Percentiles rank a stretch among this genome's conserved stretches.
Evolutionary conservation across 495 filamentous ascomycete species (phyloP).

Genomic region (Talaromyces borbonicus): DNA sequence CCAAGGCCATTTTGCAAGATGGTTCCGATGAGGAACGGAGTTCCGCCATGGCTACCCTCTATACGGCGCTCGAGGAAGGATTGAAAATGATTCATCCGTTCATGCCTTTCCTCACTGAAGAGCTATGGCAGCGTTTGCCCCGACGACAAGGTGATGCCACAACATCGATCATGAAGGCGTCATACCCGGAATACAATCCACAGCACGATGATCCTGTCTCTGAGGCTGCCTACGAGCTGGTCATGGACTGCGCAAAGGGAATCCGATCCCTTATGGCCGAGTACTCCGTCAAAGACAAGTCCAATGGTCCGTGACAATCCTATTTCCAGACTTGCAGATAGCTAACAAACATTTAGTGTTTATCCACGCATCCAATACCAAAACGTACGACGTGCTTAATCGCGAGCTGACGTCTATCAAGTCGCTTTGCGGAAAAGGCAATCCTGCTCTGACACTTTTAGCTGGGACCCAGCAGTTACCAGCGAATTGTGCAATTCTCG

Average conservation of each 20-base stretch:
- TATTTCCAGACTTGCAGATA: no score
- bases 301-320: no score
- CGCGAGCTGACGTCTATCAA: no score
- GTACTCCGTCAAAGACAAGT: slow-evolving; percentile 49
- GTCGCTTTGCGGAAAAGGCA: no score
- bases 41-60: slow-evolving; percentile 52
- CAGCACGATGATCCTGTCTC: slow-evolving; percentile 48
- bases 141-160: slow-evolving; percentile 51
- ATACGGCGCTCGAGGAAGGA: slow-evolving; percentile 60
- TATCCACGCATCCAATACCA: no score
- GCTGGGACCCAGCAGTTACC: no score
- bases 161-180: slow-evolving; percentile 56
- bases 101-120: slow-evolving; percentile 72
- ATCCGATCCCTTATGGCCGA: slow-evolving; percentile 49
- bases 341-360: no score
- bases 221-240: slow-evolving; percentile 56
- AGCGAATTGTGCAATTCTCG: no score
- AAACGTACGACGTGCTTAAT: no score
- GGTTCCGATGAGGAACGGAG: slow-evolving; percentile 42
- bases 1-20: no score
- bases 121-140: slow-evolving; percentile 72
- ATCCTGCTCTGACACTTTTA: no score
- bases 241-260: slow-evolving; percentile 45
- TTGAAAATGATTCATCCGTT: slow-evolving; percentile 63
- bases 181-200: slow-evolving; percentile 47